Percentiles rank a stretch among this genome's conserved stretches.
Conservation (phyloP, 2,329 filamentous ascomycete species). For the Paraphaeosphaeria sporulosa region DNA sequence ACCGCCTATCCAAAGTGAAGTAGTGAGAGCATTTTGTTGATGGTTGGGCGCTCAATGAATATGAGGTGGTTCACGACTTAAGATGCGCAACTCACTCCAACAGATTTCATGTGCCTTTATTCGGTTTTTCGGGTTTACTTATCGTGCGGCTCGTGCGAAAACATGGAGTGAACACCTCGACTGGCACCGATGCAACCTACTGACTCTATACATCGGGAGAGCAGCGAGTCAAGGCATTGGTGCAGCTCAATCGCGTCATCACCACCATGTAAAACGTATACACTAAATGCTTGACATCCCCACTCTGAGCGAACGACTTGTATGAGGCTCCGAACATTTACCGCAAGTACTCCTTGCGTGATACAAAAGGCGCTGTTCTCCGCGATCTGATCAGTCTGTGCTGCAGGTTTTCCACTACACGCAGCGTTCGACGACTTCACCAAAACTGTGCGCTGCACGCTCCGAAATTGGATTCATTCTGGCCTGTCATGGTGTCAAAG, state of each 20-base stretch:
- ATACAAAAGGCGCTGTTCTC: background rate
- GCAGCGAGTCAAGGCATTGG: background rate
- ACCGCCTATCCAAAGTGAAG: too few relatives aligned
- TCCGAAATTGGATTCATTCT: background rate
- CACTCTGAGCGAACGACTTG: background rate
- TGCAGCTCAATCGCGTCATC: conserved; percentile 11
- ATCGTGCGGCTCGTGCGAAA: background rate
- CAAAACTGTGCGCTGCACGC: background rate
- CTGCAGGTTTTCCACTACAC: background rate
- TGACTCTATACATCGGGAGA: background rate
- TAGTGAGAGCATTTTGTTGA: background rate
- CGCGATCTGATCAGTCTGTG: background rate
- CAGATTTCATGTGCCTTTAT: background rate
- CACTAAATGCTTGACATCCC: conserved; percentile 9
- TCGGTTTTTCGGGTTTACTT: background rate
- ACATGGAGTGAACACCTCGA: background rate
- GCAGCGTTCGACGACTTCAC: background rate
- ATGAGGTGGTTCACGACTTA: background rate
- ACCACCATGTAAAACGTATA: conserved; percentile 12
- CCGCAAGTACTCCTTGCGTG: background rate
- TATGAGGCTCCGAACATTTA: background rate
- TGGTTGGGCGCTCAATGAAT: background rate
- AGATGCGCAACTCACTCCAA: background rate
- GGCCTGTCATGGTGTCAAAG: background rate
- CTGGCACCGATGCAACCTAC: background rate